Conservation (phyloP, 441 rosid species). For the Brassica balearica region DNA sequence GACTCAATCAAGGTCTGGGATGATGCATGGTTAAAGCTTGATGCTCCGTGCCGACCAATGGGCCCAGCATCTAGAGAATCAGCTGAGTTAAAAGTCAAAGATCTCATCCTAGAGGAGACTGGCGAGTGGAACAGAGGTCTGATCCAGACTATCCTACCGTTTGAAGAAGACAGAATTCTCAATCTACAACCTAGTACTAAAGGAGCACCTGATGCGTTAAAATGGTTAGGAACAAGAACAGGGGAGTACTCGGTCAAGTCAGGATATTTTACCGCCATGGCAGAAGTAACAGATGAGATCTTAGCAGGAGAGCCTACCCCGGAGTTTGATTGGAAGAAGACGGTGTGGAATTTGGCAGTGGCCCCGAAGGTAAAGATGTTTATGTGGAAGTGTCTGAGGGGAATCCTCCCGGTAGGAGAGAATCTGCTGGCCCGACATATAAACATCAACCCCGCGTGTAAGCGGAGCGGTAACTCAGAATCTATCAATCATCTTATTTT, state of each 20-base stretch:
- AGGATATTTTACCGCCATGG: not conserved
- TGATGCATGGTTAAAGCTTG: not conserved
- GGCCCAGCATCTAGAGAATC: not conserved
- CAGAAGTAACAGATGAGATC: not conserved
- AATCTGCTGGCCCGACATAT: no score
- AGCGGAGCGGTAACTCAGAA: no score
- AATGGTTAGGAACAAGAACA: not conserved
- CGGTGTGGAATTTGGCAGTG: not conserved
- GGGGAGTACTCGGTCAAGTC: not conserved
- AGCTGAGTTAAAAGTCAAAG: not conserved
- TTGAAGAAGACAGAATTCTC: not conserved
- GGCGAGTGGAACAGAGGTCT: not conserved
- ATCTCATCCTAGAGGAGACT: not conserved
- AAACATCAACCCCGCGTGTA: no score
- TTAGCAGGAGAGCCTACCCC: not conserved
- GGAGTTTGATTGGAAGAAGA: not conserved
- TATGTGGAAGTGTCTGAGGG: no score
- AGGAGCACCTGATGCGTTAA: not conserved
- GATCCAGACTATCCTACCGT: not conserved
- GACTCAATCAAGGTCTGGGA: not conserved
- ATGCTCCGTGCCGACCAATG: not conserved
- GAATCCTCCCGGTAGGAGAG: no score
- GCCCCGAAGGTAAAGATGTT: not conserved
- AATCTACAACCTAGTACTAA: not conserved
- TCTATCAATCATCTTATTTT: no score